Evolutionary conservation across 2,329 filamentous ascomycete species (phyloP), one percentile per base, ranked within the genome.

Genomic region (Hypoxylon sp.): DNA sequence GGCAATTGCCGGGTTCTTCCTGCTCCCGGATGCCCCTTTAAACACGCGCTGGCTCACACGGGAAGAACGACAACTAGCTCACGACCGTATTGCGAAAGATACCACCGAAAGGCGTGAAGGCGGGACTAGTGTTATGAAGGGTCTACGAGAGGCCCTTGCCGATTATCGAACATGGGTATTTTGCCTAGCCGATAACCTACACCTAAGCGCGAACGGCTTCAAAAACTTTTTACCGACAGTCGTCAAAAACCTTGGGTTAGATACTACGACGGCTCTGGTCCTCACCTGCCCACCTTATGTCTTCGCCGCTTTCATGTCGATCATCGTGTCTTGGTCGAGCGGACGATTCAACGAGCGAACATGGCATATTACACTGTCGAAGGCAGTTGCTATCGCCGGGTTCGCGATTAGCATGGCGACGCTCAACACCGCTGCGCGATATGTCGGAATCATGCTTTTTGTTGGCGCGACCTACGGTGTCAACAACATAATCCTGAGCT

Each of bases 261-360:
- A 73, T 51, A 77, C 70, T 1, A 85, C 80, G 0, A 79, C 82
- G n/a, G 84, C 82, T 0, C 79, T 86, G 3, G 79, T 82, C 1
- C 79, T 86, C 4, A 85, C 82, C 2, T 81, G 80, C 49, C 84
- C 84, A 0, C 84, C 84, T 0, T 70, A 73, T 36, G 43, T 73
- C 1, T 51, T 73, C 21, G 71, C 71, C 5, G 65, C 66, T 5
- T 76, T 77, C 13, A 77, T 79, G 23, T 79, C 79, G 7, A 79
- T 85, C 28, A 63, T 79, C 19, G 77, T 80, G 25, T 52, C 74
- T 0, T 78, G 72, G 76, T 82, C 78, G 9, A 84, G 82, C 0
- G 85, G 83, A 0, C 78, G 77, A 2, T 79, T 80, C 71, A 82
- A 85, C 60, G 83, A 85, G 65, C 78, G 82, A 17, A 84, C 82